Conservation (phyloP, 2,329 filamentous ascomycete genomes). For the Cytospora piceicola region DNA sequence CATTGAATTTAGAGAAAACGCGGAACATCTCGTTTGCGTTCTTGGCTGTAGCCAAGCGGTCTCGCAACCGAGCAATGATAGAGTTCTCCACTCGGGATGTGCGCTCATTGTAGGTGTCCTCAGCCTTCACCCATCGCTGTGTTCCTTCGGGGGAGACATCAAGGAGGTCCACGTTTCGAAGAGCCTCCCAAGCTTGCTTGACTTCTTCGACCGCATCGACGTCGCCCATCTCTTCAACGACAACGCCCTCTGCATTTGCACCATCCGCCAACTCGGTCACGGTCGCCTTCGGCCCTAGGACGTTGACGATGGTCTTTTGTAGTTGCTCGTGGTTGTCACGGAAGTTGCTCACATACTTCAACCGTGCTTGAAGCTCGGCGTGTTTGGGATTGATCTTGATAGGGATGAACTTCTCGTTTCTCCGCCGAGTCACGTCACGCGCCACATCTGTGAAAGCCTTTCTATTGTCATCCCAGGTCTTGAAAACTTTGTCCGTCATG, state of each 20-base stretch:
- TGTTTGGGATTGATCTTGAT: conserved; percentile 94
- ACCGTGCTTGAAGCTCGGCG: conserved; percentile 82
- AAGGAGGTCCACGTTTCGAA: conserved; percentile 93
- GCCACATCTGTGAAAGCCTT: conserved; percentile 99
- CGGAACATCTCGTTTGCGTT: conserved; percentile 99
- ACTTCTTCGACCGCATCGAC: conserved; percentile 98
- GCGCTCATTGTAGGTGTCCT: conserved; percentile 95
- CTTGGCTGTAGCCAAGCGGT: conserved; percentile 92
- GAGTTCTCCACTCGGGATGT: conserved; percentile 98
- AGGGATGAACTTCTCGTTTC: conserved; percentile 97
- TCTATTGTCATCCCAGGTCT: conserved; percentile 90
- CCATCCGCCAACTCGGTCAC: conserved; percentile 58
- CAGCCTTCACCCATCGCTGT: conserved; percentile 87
- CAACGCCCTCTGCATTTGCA: conserved; percentile 62
- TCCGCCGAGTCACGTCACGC: conserved; percentile 87
- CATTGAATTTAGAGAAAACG: conserved; percentile 99
- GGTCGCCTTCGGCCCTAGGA: conserved; percentile 77
- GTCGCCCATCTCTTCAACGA: conserved; percentile 94
- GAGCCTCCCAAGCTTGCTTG: conserved; percentile 86
- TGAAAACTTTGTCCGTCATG: conserved; percentile 83
- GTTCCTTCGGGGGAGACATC: conserved; percentile 92
- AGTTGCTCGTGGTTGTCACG: conserved; percentile 97
- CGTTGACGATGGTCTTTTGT: conserved; percentile 93
- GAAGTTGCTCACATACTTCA: conserved; percentile 94
- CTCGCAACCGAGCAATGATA: conserved; percentile 91